Percentiles rank a stretch among this genome's conserved stretches.
These are phyloP conservation scores for Coemansia asiatica DNA, from an alignment of 192 early-diverging fungal species.

Conservation along the genomic window DNA sequence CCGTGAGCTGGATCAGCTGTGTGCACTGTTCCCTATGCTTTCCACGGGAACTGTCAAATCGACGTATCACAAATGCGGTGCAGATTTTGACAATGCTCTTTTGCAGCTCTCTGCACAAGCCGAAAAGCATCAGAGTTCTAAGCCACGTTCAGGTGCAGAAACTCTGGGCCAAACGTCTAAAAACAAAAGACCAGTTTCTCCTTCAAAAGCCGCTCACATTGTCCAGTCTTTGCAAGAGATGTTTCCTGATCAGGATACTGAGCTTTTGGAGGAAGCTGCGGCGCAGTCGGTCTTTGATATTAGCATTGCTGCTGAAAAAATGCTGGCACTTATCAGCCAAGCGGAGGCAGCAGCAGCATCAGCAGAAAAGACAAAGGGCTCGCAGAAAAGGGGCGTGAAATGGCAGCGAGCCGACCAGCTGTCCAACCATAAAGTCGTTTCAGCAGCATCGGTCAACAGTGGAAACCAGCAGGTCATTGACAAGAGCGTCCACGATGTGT, in stretches of 20 bases:
- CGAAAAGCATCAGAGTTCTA: background rate
- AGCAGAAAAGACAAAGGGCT: background rate
- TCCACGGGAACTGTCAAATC: constrained; percentile 26
- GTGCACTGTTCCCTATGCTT: constrained; percentile 37
- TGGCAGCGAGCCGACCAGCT: constrained; percentile 35
- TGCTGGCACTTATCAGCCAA: constrained; percentile 8
- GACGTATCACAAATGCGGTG: constrained; percentile 38
- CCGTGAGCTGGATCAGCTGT: constrained; percentile 30
- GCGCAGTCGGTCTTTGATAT: constrained; percentile 14
- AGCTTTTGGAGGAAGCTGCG: constrained; percentile 22
- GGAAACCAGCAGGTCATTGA: background rate
- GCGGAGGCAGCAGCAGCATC: background rate
- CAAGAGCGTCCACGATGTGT: constrained; percentile 11
- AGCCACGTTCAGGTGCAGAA: constrained; percentile 3
- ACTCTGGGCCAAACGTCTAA: background rate
- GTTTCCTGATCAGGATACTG: constrained; percentile 24
- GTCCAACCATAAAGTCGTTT: constrained; percentile 14
- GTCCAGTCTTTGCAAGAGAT: constrained; percentile 13
- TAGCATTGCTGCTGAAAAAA: constrained; percentile 28
- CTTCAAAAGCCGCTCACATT: background rate
- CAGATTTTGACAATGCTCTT: constrained; percentile 16
- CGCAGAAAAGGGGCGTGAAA: constrained; percentile 11
- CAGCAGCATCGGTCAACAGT: background rate
- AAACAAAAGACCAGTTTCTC: background rate
- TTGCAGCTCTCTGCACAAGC: constrained; percentile 4